Evolutionary conservation across 2,329 filamentous ascomycete species (phyloP).

Genomic region (Phoma sp.): DNA sequence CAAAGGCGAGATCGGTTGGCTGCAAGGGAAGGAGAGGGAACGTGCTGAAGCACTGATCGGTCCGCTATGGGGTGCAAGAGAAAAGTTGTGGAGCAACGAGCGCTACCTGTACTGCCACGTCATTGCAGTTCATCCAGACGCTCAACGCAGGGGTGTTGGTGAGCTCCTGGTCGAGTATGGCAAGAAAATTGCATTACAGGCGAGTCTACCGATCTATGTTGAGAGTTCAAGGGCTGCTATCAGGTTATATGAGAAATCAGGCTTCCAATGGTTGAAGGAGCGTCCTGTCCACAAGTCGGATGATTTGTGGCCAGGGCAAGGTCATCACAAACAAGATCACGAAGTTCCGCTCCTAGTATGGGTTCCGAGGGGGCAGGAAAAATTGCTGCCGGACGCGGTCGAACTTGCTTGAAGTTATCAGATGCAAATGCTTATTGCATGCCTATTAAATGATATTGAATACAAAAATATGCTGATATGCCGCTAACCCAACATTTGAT

Average conservation of each 20-base stretch:
- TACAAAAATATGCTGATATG: neutral
- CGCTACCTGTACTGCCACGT: constrained; percentile 47
- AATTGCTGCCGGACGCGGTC: constrained; percentile 21
- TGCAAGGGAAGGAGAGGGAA: constrained; percentile 54
- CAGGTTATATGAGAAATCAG: constrained; percentile 57
- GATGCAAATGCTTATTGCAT: neutral
- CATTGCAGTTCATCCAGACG: constrained; percentile 54
- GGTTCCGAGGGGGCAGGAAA: constrained; percentile 20
- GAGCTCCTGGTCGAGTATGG: constrained; percentile 54
- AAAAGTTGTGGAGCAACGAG: constrained; percentile 31
- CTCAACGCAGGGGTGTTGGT: constrained; percentile 55
- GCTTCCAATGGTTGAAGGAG: constrained; percentile 53
- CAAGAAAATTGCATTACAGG: constrained; percentile 39
- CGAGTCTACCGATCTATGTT: constrained; percentile 56
- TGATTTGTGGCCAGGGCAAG: constrained; percentile 41
- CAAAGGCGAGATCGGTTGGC: constrained; percentile 56
- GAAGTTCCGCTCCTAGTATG: constrained; percentile 28
- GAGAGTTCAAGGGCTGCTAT: constrained; percentile 56
- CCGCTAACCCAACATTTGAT: constrained; percentile 54
- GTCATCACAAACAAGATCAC: constrained; percentile 9
- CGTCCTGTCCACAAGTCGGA: constrained; percentile 51
- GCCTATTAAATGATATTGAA: constrained; percentile 2
- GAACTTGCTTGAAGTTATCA: constrained; percentile 15
- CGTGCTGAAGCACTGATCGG: constrained; percentile 54
- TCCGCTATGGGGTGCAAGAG: constrained; percentile 43